A percentile compares a stretch with the other conserved stretches of the same genome.
These are phyloP conservation scores for Lachancea kluyveri DNA, from an alignment of 805 yeast species.

Conservation along the genomic window DNA sequence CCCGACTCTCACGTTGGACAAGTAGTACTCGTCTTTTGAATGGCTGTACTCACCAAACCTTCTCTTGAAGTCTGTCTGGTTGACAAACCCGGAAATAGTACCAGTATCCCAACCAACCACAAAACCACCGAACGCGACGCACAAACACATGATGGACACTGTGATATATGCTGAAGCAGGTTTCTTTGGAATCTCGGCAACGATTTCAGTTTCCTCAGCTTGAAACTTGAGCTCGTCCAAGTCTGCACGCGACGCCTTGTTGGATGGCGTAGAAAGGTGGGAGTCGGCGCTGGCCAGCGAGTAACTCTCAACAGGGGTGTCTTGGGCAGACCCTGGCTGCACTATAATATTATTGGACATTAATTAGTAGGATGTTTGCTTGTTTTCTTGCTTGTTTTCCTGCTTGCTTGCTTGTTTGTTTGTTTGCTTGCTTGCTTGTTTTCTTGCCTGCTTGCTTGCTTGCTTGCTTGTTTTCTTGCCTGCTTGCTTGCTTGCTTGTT, in stretches of 20 bases:
- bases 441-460: no score
- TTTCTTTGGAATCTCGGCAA: conserved; percentile 29
- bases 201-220: neutral
- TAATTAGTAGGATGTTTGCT: no score
- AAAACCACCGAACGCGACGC: conserved; percentile 66
- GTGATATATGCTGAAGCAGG: conserved; percentile 29
- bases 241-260: conserved; percentile 23
- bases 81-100: conserved; percentile 66
- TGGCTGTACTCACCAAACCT: conserved; percentile 47
- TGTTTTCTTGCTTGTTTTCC: no score
- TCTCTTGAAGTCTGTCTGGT: conserved; percentile 48
- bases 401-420: no score
- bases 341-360: no score
- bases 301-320: conserved; percentile 1
- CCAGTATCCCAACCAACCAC: conserved; percentile 77
- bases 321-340: no score
- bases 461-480: no score
- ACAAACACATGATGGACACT: conserved; percentile 30
- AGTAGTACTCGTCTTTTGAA: conserved; percentile 34
- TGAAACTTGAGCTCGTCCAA: no score
- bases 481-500: no score
- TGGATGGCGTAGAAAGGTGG: conserved; percentile 20
- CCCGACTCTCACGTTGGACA: conserved; percentile 46
- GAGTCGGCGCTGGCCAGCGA: conserved; percentile 8
- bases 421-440: no score